Evolutionary conservation across 2,329 filamentous ascomycete genomes (phyloP).

Genomic region (Fusarium armeniacum): DNA sequence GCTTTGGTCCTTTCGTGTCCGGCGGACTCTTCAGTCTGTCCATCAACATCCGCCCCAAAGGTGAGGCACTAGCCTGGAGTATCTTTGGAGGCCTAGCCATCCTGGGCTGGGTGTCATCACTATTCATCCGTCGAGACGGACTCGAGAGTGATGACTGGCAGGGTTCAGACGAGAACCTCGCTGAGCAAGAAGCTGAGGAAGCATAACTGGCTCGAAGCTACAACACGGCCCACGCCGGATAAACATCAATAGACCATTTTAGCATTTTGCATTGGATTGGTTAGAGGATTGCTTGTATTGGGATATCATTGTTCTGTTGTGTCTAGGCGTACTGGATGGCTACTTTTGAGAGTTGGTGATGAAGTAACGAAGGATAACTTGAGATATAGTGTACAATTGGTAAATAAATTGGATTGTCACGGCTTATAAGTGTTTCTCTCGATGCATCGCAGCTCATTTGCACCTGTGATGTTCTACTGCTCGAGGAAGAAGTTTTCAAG

Average conservation of each 20-base stretch:
- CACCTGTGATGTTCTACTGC: not conserved
- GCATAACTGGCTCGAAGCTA: slow-evolving; percentile 8
- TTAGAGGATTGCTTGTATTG: slow-evolving; percentile 14
- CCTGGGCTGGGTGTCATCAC: slow-evolving; percentile 82
- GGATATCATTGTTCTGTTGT: not conserved
- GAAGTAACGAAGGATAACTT: slow-evolving; percentile 13
- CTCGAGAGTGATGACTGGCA: slow-evolving; percentile 72
- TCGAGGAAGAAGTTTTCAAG: not conserved
- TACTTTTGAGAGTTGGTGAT: slow-evolving; percentile 9
- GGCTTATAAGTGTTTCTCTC: not conserved
- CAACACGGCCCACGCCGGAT: not conserved
- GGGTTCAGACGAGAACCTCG: slow-evolving; percentile 48
- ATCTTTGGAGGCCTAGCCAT: slow-evolving; percentile 88
- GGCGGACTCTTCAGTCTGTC: slow-evolving; percentile 88
- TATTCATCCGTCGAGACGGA: slow-evolving; percentile 77
- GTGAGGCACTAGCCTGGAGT: slow-evolving; percentile 88
- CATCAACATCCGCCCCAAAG: slow-evolving; percentile 79
- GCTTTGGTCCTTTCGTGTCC: slow-evolving; percentile 88
- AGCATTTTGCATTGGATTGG: slow-evolving; percentile 13
- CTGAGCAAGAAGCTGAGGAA: slow-evolving; percentile 18
- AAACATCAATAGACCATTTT: slow-evolving; percentile 15
- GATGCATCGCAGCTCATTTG: not conserved
- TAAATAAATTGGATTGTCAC: slow-evolving; percentile 2
- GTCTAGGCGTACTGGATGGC: slow-evolving; percentile 18
- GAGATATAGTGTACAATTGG: not conserved